These are phyloP conservation scores for Phytophthora agathidicida DNA, from an alignment of 352 stramenopile genomes.

Conservation along the genomic window DNA sequence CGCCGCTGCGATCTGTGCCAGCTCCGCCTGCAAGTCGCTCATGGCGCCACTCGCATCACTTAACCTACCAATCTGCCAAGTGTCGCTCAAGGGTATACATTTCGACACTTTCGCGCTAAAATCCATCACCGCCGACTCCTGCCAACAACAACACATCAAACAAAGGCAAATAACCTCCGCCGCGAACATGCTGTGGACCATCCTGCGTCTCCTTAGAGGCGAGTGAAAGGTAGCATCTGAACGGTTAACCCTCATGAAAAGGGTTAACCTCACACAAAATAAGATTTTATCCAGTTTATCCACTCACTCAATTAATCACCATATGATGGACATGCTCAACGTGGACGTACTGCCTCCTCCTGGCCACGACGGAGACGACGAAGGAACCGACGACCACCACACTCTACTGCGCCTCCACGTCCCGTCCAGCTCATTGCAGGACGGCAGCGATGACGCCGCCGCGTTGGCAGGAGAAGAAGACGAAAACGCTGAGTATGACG, in stretches of 20 bases:
- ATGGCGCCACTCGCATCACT: constrained; percentile 6
- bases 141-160: neutral
- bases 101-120: constrained; percentile 14
- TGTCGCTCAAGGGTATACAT: constrained; percentile 14
- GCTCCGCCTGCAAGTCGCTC: constrained; percentile 15
- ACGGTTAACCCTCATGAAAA: too few species aligned
- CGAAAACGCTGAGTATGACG: constrained; percentile 20
- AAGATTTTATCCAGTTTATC: neutral
- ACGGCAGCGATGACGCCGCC: constrained; percentile 25
- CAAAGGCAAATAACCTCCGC: neutral
- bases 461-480: constrained; percentile 23
- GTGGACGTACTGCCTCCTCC: constrained; percentile 29
- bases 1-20: constrained; percentile 20
- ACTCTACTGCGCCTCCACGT: constrained; percentile 25
- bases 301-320: neutral
- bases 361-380: constrained; percentile 25
- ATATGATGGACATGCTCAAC: constrained; percentile 29
- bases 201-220: constrained; percentile 24
- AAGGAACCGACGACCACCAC: constrained; percentile 22
- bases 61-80: constrained; percentile 11
- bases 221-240: too few species aligned
- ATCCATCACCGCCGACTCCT: neutral
- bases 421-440: constrained; percentile 11
- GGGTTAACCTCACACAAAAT: too few species aligned
- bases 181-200: constrained; percentile 20